Evolutionary conservation across 352 stramenopile genomes (phyloP).

Genomic region (Salisapilia sapeloensis): DNA sequence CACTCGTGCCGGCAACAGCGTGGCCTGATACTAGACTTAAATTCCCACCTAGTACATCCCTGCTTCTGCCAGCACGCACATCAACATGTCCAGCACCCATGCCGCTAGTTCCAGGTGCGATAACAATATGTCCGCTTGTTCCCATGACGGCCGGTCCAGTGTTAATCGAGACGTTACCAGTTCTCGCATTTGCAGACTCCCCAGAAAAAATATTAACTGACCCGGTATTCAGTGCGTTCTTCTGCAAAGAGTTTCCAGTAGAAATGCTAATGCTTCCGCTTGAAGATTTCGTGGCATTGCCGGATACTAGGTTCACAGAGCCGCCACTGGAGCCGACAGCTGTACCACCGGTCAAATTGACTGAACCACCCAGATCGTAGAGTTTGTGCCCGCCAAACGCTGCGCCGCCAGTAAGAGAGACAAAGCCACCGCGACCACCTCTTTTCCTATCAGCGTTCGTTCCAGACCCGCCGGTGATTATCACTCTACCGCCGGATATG

Average conservation of each 20-base stretch:
- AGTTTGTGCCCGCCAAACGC: no score
- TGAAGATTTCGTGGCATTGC: no score
- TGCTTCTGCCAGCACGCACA: neutral
- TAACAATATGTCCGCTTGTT: conserved; percentile 1
- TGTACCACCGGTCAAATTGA: no score
- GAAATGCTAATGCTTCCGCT: conserved; percentile 15
- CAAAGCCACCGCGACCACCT: no score
- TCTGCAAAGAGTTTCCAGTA: neutral
- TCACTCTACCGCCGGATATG: no score
- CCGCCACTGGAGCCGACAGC: no score
- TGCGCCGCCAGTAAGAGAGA: no score
- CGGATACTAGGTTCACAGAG: no score
- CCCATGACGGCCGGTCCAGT: conserved; percentile 5
- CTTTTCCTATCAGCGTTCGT: no score
- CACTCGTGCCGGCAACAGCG: neutral
- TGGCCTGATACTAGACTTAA: neutral
- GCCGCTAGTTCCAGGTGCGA: neutral
- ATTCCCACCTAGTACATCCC: neutral
- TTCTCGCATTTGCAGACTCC: conserved; percentile 7
- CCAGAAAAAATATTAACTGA: conserved; percentile 10
- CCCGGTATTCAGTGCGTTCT: neutral
- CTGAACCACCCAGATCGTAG: no score
- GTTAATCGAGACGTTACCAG: conserved; percentile 10
- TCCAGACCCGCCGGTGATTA: no score
- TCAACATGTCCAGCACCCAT: neutral